These are phyloP conservation scores for Trypanosoma scelopori DNA, from an alignment of 208 protist species.

Conservation along the genomic window DNA sequence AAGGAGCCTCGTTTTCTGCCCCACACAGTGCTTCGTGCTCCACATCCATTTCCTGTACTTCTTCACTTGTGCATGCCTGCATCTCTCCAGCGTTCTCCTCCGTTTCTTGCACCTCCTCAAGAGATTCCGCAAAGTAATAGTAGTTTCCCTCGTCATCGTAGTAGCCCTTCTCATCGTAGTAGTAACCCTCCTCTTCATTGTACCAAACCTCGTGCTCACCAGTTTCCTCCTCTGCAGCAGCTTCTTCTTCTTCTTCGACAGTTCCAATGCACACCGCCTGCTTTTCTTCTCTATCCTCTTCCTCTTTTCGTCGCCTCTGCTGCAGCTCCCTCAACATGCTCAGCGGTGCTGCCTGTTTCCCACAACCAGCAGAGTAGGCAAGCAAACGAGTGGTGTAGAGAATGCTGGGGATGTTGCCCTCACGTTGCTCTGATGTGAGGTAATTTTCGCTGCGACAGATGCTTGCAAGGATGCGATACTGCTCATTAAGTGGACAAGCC, in stretches of 20 bases:
- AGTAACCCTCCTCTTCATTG: constrained; percentile 22
- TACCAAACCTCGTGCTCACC: constrained; percentile 6
- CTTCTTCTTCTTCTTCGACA: background rate
- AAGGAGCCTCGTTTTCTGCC: background rate
- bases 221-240: background rate
- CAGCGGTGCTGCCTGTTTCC: background rate
- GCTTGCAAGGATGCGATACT: constrained; percentile 26
- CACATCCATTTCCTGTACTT: background rate
- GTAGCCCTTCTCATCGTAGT: too few relatives aligned
- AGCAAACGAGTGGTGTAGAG: constrained; percentile 13
- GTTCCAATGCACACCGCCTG: background rate
- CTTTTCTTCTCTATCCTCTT: constrained; percentile 8
- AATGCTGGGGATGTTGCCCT: constrained; percentile 6
- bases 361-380: constrained; percentile 12
- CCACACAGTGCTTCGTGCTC: background rate
- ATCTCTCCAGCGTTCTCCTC: background rate
- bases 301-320: background rate
- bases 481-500: constrained; percentile 10
- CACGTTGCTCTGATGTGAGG: background rate
- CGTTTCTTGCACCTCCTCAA: background rate
- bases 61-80: background rate
- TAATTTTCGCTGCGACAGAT: constrained; percentile 20
- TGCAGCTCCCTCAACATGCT: constrained; percentile 6
- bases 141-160: constrained; percentile 23
- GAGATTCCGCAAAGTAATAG: constrained; percentile 10